Conservation (phyloP, 768 basidiomycete genomes). For the Termitomyces sp. region DNA sequence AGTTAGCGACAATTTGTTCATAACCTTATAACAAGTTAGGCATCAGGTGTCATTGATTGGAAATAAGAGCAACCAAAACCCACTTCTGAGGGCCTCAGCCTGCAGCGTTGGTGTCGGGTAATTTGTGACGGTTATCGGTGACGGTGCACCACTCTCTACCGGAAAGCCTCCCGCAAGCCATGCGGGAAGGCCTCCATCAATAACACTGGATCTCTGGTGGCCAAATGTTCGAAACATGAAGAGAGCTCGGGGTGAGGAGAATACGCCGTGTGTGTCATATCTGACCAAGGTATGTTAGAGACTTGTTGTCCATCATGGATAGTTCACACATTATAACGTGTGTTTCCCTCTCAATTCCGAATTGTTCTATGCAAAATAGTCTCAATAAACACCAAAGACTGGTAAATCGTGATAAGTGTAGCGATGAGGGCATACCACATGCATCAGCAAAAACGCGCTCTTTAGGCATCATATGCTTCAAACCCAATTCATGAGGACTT, state of each 20-base stretch:
- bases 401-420: background rate
- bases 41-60: conserved; percentile 8
- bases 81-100: conserved; percentile 49
- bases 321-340: conserved; percentile 75
- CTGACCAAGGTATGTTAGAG: conserved; percentile 21
- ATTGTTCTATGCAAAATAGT: conserved; percentile 33
- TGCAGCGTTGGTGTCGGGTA: conserved; percentile 57
- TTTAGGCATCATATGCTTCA: conserved; percentile 94
- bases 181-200: conserved; percentile 89
- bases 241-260: conserved; percentile 87
- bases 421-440: conserved; percentile 49
- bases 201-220: conserved; percentile 78
- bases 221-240: conserved; percentile 95
- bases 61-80: conserved; percentile 9
- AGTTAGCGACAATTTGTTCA: conserved; percentile 75
- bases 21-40: conserved; percentile 50
- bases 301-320: background rate
- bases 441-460: conserved; percentile 66
- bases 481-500: conserved; percentile 65
- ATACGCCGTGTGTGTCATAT: conserved; percentile 88
- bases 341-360: conserved; percentile 68
- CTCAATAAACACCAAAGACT: conserved; percentile 1
- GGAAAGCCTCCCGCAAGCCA: conserved; percentile 68
- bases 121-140: conserved; percentile 19
- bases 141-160: conserved; percentile 35